Base-by-base conservation (phyloP, 192 early-diverging fungal genomes). In the Coemansia pectinata region DNA sequence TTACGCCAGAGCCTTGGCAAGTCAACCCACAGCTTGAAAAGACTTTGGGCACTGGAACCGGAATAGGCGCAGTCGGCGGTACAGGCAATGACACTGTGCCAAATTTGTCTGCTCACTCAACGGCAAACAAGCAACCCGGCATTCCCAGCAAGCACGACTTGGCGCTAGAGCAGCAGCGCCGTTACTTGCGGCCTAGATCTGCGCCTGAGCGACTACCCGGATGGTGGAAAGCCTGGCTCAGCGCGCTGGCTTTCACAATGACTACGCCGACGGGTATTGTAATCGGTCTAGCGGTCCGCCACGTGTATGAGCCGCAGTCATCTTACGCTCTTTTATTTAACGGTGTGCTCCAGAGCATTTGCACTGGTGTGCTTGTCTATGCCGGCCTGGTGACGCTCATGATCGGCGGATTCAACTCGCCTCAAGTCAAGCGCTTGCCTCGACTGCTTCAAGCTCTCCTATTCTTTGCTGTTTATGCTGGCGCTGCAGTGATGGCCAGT, bases 231-330 rank as follows among this genome's bases (percentile, higher is more conserved):
- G 78, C 78, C 14, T 80, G 78, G 78, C 33, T 83, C 12, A 87
- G 88, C 67, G 87, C 86, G 1, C 21, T 84, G 17, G 47, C 77
- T 1, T 94, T 89, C 70, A 78, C 88, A 0, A 40, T 92, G 4
- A 91, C 88, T 11, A 94, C 93, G 1, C 94, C 94, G 0, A 55
- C 91, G 15, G 94, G 94, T 19, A 84, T 92, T 10, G 85, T 86
- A 23, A 89, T 95, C 52, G 94, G 94, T 6, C 88, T 94, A 69
- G 90, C 86, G 1, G 70, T 94, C 19, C 86, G 79, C 38, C 65
- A 78, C 11, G 70, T 84, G 1, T 94, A 88, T 71, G 89, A 88
- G 62, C 78, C 81, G 4, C 85, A 90, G 61, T 88, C 87, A 34
- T 65, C 65, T 6, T 74, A 86, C 4, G 79, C 87, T 3, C 61